A percentile compares a stretch with the other conserved stretches of the same genome.
Conservation (phyloP, 2,329 filamentous ascomycete genomes). For the Penicillium concentricum region DNA sequence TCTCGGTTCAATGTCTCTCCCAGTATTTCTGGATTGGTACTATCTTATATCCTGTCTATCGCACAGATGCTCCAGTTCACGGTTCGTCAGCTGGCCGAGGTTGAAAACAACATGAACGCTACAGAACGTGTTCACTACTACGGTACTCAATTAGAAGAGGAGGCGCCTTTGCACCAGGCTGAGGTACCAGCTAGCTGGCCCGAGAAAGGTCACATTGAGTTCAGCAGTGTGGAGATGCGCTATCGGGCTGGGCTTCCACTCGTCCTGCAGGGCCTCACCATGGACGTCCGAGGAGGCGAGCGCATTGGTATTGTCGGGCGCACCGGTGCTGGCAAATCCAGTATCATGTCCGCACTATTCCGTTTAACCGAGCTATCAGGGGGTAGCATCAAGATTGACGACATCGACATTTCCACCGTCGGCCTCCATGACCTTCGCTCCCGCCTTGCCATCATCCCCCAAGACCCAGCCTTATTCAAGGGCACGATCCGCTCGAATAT, state of each 20-base stretch:
- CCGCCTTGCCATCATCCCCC: conserved; percentile 46
- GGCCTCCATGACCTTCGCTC: conserved; percentile 45
- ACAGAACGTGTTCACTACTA: conserved; percentile 92
- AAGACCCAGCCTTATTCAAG: conserved; percentile 47
- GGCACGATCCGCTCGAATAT: conserved; percentile 47
- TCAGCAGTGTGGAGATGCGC: conserved; percentile 74
- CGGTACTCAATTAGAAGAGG: conserved; percentile 80
- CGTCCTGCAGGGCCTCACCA: conserved; percentile 65
- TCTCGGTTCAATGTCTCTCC: conserved; percentile 82
- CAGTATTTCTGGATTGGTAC: conserved; percentile 79
- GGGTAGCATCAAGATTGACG: conserved; percentile 45
- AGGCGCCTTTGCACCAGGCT: conserved; percentile 74
- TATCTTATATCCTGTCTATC: conserved; percentile 90
- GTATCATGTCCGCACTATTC: conserved; percentile 48
- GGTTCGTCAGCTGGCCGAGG: conserved; percentile 87
- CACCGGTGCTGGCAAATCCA: conserved; percentile 48
- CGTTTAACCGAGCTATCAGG: conserved; percentile 43
- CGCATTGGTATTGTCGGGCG: conserved; percentile 50
- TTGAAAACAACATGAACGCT: conserved; percentile 97
- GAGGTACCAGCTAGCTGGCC: conserved; percentile 78
- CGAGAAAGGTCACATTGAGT: conserved; percentile 76
- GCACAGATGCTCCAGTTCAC: conserved; percentile 97
- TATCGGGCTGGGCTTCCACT: conserved; percentile 71
- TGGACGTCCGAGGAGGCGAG: conserved; percentile 47
- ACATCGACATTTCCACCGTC: conserved; percentile 42